Conservation (phyloP, 495 filamentous ascomycete species). For the Penicillium crystallinum region DNA sequence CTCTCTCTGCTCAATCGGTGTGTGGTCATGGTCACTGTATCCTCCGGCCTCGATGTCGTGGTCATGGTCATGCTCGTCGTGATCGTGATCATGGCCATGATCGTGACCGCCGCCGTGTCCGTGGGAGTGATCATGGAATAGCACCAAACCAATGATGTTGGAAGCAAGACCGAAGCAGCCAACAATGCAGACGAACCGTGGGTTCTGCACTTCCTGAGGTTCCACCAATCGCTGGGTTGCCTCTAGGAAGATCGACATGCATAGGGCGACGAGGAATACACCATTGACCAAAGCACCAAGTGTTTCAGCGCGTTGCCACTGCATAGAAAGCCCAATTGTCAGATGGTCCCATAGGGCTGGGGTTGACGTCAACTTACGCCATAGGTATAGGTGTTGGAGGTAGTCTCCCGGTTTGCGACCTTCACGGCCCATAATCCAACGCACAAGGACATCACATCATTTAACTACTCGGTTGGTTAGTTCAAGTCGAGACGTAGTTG, state of each 20-base stretch:
- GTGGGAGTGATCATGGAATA: conserved; percentile 86
- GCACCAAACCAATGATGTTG: conserved; percentile 80
- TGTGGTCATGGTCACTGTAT: conserved; percentile 15
- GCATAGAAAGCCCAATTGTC: conserved; percentile 30
- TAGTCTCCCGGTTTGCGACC: conserved; percentile 69
- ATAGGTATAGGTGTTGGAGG: conserved; percentile 86
- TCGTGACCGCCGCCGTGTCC: conserved; percentile 47
- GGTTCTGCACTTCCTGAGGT: conserved; percentile 76
- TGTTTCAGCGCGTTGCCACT: conserved; percentile 98
- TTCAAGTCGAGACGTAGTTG: background rate
- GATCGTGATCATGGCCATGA: conserved; percentile 20
- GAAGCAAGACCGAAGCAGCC: conserved; percentile 81
- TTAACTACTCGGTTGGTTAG: conserved; percentile 48
- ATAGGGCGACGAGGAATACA: conserved; percentile 92
- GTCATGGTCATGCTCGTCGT: conserved; percentile 36
- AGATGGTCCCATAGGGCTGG: conserved; percentile 9
- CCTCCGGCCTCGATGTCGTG: background rate
- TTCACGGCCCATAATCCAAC: conserved; percentile 96
- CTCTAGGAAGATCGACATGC: conserved; percentile 92
- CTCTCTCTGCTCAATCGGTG: conserved; percentile 37
- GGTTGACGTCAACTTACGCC: conserved; percentile 55
- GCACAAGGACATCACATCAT: conserved; percentile 89
- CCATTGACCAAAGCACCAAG: conserved; percentile 93
- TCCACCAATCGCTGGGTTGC: conserved; percentile 86
- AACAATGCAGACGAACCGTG: conserved; percentile 79